These are phyloP conservation scores for Lipomyces kockii DNA, from an alignment of 805 yeast genomes.

Conservation along the genomic window DNA sequence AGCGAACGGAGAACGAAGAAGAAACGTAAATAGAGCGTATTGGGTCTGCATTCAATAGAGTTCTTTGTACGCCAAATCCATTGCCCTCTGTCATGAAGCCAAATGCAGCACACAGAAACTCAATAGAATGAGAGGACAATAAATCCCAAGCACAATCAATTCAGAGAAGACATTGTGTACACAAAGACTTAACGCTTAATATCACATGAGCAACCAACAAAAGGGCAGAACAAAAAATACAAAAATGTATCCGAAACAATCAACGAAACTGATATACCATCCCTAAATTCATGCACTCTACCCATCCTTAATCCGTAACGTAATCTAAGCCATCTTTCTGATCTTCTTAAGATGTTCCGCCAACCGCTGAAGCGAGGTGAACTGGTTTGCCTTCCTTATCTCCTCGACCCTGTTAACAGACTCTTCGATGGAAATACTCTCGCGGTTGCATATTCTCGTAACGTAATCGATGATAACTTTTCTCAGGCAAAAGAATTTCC, in stretches of 20 bases:
- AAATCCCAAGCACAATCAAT: neutral
- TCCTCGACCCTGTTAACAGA: slow-evolving; percentile 31
- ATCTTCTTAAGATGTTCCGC: slow-evolving; percentile 30
- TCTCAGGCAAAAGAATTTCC: slow-evolving; percentile 34
- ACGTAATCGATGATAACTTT: slow-evolving; percentile 32
- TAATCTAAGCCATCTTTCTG: slow-evolving; percentile 1
- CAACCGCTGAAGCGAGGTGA: slow-evolving; percentile 29
- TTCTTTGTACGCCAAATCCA: neutral
- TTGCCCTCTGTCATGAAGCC: neutral
- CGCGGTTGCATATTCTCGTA: slow-evolving; percentile 14
- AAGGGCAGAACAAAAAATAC: neutral
- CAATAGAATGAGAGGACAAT: too few relatives aligned
- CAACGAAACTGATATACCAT: neutral
- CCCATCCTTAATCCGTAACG: neutral
- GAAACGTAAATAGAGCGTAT: too few relatives aligned
- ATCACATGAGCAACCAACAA: neutral
- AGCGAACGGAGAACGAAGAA: neutral
- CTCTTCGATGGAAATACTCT: slow-evolving; percentile 23
- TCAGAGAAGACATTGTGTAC: neutral
- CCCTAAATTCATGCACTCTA: neutral
- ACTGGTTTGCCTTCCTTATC: slow-evolving; percentile 25
- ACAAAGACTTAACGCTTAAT: neutral
- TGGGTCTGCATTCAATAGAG: neutral
- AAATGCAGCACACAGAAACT: too few relatives aligned
- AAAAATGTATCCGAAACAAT: neutral